Evolutionary conservation across 805 yeast species (phyloP), one percentile per base, ranked within the genome.

Genomic region (Candida ipomoeae): DNA sequence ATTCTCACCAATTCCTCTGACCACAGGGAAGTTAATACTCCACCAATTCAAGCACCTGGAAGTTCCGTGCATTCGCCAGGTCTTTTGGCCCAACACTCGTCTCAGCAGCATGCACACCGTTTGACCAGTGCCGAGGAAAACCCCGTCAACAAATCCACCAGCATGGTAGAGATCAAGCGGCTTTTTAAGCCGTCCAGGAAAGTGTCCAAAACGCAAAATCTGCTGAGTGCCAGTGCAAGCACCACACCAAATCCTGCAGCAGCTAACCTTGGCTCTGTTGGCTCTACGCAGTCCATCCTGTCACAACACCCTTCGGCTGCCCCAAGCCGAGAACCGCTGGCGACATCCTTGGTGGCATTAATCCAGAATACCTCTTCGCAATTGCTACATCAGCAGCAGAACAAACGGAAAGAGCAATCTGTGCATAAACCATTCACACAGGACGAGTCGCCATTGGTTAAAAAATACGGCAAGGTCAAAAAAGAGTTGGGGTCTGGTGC

Each of bases 401-500:
- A 39, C 14, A 52, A 50, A 42, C 48, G 50, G 23, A 49, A 46
- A 32, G 56, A 55, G n/a, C 47, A 45, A 20, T 51, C 55, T 5
- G 5, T 39, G 18, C 55, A 44, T 38, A 60, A 55, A 45, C 62
- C 61, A 2, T 58, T 58, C 45, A 53, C 56, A 4, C 56, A 55
- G 26, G 62, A 58, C 55, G 65, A 62, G 49, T 57, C 63, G 32
- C 63, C 62, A 23, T 50, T 63, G 46, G 66, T 62, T n/a, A 69
- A 68, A 52, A 83, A 86, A 60, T 87, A 87, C 63, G 89, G 92
- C 49, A 84, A 81, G 56, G 65, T 85, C 54, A 91, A 92, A 45
- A 84, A 85, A 62, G 78, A 84, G 51, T 66, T 87, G 43, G 96
- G 96, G 15, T 82, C 89, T 1, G 96, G 96, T 50, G 96, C 94